Percentiles rank a stretch among this genome's conserved stretches.
Evolutionary conservation across 768 basidiomycete species (phyloP).

Genomic region (Rossbeevera mucosa): DNA sequence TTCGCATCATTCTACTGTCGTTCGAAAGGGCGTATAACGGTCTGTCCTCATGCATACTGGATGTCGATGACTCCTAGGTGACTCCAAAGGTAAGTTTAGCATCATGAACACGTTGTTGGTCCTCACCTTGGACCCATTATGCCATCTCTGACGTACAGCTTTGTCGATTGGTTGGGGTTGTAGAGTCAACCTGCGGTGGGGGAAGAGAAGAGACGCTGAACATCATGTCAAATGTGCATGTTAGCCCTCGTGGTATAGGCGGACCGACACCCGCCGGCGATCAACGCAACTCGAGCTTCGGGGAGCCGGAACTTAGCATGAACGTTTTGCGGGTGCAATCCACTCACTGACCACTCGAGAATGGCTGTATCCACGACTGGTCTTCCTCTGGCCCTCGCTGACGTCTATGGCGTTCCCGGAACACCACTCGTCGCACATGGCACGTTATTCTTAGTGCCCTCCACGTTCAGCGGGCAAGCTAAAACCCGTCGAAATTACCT

Average conservation of each 20-base stretch:
- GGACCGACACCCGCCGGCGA: slow-evolving; percentile 10
- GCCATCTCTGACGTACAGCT: neutral
- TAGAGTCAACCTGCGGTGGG: slow-evolving; percentile 5
- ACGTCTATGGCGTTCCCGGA: slow-evolving; percentile 7
- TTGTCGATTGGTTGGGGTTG: slow-evolving; percentile 1
- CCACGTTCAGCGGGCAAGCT: neutral
- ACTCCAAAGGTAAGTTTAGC: neutral
- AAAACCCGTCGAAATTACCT: neutral
- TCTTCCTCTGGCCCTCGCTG: slow-evolving; percentile 1
- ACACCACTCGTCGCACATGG: slow-evolving; percentile 3
- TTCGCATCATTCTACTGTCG: slow-evolving; percentile 5
- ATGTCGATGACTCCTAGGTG: neutral
- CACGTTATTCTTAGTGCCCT: slow-evolving; percentile 8
- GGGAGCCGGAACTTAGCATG: neutral
- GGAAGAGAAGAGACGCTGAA: slow-evolving; percentile 3
- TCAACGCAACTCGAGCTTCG: neutral
- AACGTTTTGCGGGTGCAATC: neutral
- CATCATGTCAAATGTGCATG: slow-evolving; percentile 9
- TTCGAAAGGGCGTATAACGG: neutral
- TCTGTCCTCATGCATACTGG: slow-evolving; percentile 8
- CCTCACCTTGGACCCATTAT: slow-evolving; percentile 8
- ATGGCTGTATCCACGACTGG: slow-evolving; percentile 2
- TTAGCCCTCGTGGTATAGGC: slow-evolving; percentile 7
- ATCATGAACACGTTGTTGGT: neutral
- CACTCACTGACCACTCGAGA: slow-evolving; percentile 15